A percentile compares a stretch with the other conserved stretches of the same genome.
phyloP scores from a whole-genome alignment of 495 filamentous ascomycete genomes.

The Pseudevernia furfuracea region DNA sequence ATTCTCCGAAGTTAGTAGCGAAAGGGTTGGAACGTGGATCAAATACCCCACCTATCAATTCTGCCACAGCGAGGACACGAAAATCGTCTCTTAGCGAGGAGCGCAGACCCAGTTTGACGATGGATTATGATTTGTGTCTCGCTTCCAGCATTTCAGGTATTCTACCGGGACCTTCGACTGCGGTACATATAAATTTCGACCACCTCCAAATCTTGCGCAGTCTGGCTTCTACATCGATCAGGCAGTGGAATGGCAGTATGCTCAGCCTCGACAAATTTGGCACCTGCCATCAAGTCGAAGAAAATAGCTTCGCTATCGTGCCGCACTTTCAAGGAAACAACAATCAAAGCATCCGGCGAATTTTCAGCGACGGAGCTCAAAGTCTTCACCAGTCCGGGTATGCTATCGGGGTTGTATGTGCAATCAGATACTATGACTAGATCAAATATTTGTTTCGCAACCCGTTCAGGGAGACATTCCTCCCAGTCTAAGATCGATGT shows the following conservation, averaged over 20 bases:
- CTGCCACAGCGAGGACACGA: neutral
- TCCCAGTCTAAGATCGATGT: conserved; percentile 76
- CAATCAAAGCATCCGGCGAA: conserved; percentile 49
- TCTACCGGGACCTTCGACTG: neutral
- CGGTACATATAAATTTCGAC: conserved; percentile 55
- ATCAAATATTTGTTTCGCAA: conserved; percentile 48
- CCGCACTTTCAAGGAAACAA: conserved; percentile 75
- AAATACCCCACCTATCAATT: neutral
- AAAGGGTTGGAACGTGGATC: no score
- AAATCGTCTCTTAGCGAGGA: neutral
- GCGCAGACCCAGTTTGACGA: neutral
- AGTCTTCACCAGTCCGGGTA: conserved; percentile 66
- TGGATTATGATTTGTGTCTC: neutral
- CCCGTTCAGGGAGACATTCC: conserved; percentile 36
- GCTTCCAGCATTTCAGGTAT: neutral
- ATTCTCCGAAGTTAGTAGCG: no score
- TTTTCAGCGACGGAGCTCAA: conserved; percentile 47
- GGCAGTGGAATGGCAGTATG: conserved; percentile 47
- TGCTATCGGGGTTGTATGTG: conserved; percentile 84
- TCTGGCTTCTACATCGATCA: conserved; percentile 38
- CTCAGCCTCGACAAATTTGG: conserved; percentile 45
- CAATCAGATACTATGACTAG: conserved; percentile 82
- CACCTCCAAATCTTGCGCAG: conserved; percentile 40
- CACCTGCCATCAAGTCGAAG: conserved; percentile 64
- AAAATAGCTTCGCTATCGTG: conserved; percentile 76